Conservation (phyloP, 2,329 filamentous ascomycete genomes). For the Monilinia fructicola region DNA sequence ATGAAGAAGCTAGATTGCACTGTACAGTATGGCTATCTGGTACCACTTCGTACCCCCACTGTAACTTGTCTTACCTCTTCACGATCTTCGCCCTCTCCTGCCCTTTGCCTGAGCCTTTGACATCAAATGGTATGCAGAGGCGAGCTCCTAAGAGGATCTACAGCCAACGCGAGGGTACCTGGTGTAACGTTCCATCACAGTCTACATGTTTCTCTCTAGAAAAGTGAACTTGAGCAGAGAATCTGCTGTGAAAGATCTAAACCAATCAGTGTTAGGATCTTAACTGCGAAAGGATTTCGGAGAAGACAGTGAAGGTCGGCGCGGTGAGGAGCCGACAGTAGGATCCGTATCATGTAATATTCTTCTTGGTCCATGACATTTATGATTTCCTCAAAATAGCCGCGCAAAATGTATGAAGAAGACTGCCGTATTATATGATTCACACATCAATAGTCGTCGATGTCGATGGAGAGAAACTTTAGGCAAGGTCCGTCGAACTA, state of each 20-base stretch:
- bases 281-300: conserved; percentile 3
- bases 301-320: conserved; percentile 7
- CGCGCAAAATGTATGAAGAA: conserved; percentile 13
- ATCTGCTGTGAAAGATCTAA: background rate
- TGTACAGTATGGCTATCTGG: background rate
- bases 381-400: conserved; percentile 14
- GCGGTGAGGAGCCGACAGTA: background rate
- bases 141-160: conserved; percentile 18
- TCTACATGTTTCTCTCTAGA: conserved; percentile 4
- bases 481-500: conserved; percentile 13
- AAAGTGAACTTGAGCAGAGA: background rate
- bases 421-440: conserved; percentile 6
- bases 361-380: background rate
- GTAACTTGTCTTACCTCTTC: conserved; percentile 6
- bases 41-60: conserved; percentile 10
- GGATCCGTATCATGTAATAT: conserved; percentile 6
- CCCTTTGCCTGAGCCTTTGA: background rate
- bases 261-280: conserved; percentile 1
- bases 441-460: background rate
- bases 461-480: conserved; percentile 18
- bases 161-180: conserved; percentile 7
- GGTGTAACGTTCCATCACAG: conserved; percentile 24
- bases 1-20: background rate
- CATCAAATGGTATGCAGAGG: conserved; percentile 7
- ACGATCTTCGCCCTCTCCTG: background rate